Conservation (phyloP, 306 rosid genomes). For the Cucumis cinereus region DNA sequence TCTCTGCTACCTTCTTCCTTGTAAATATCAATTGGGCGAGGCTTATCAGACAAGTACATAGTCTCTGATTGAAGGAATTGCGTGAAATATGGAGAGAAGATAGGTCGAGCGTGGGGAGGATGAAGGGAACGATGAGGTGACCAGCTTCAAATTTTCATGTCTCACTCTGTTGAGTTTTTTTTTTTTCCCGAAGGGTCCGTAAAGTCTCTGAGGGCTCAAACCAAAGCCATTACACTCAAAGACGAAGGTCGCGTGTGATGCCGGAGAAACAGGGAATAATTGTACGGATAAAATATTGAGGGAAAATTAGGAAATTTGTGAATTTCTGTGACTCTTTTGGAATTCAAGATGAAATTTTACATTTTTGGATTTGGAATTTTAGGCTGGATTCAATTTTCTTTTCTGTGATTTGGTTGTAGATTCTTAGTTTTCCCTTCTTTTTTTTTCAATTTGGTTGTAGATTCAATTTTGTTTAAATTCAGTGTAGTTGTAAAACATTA, state of each 20-base stretch:
- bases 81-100: background rate
- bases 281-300: background rate
- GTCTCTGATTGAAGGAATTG: background rate
- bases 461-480: too few relatives aligned
- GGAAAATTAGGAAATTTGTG: background rate
- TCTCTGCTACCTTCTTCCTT: constrained; percentile 46
- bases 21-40: constrained; percentile 62
- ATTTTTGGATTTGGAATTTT: background rate
- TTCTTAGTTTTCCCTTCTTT: too few relatives aligned
- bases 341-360: background rate
- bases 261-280: constrained; percentile 8
- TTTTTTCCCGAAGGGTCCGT: background rate
- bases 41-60: constrained; percentile 72
- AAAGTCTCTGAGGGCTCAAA: background rate
- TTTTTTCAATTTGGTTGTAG: too few relatives aligned
- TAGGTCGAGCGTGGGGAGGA: background rate
- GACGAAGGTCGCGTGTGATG: constrained; percentile 13
- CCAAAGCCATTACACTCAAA: background rate
- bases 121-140: background rate
- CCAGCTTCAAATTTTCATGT: background rate
- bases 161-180: background rate
- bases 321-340: background rate
- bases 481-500: too few relatives aligned
- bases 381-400: background rate
- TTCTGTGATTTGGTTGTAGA: background rate